Evolutionary conservation across 2,329 filamentous ascomycete species (phyloP).

Genomic region (Alternaria hordeiaustralica): DNA sequence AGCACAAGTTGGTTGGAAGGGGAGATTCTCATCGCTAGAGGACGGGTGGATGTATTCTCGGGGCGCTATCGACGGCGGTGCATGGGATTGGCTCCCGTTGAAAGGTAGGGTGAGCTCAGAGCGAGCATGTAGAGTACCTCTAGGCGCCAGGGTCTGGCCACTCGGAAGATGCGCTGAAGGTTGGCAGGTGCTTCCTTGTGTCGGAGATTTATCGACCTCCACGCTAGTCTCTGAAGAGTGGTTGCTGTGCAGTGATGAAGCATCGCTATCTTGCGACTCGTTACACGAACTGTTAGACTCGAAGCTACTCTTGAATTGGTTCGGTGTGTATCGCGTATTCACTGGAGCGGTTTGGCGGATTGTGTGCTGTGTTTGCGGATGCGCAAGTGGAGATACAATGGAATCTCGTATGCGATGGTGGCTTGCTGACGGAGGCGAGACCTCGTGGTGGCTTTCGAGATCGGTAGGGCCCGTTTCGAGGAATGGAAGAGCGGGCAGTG

Average conservation of each 20-base stretch:
- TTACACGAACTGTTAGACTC: conserved; percentile 43
- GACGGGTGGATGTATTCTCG: conserved; percentile 36
- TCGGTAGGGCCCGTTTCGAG: conserved; percentile 34
- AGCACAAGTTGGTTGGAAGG: conserved; percentile 39
- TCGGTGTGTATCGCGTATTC: conserved; percentile 6
- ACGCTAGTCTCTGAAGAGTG: conserved; percentile 50
- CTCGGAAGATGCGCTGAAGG: conserved; percentile 24
- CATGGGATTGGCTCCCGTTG: conserved; percentile 19
- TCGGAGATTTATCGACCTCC: conserved; percentile 36
- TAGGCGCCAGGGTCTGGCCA: conserved; percentile 26
- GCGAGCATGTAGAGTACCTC: conserved; percentile 33
- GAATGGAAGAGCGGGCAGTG: conserved; percentile 38
- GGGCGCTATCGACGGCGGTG: conserved; percentile 25
- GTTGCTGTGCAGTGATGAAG: conserved; percentile 49
- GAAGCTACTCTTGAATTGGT: conserved; percentile 18
- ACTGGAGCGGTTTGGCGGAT: conserved; percentile 12
- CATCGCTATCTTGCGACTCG: conserved; percentile 45
- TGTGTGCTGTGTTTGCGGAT: conserved; percentile 21
- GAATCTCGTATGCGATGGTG: conserved; percentile 33
- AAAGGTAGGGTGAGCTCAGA: conserved; percentile 6
- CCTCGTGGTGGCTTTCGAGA: conserved; percentile 25
- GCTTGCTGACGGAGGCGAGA: conserved; percentile 44
- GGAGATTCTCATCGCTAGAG: conserved; percentile 23
- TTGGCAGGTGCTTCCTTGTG: conserved; percentile 18
- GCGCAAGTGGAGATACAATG: conserved; percentile 40